Evolutionary conservation across 495 filamentous ascomycete species (phyloP), one percentile per base, ranked within the genome.

Genomic region (Podospora tetraspora): DNA sequence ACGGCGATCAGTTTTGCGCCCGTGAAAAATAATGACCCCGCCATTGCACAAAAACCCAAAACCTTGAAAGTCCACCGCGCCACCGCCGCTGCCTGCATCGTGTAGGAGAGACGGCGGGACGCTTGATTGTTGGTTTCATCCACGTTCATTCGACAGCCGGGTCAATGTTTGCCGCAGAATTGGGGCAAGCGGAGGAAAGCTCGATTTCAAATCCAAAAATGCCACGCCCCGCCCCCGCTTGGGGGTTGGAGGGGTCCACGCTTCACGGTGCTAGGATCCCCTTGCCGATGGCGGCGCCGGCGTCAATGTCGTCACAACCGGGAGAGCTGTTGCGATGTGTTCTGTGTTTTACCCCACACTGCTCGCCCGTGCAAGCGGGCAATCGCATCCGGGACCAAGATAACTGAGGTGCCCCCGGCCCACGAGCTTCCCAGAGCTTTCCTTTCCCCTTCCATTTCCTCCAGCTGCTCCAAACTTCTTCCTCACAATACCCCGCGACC

Each of bases 291-390:
- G 43, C 43, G 32, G 43, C 43, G 43, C 43, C 19, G 43, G 43
- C 16, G 43, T 52, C 43, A 52, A 75, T 75, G 73, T 74, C 73
- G 73, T 74, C 71, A 75, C 71, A 64, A 57, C 34, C 22, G 21
- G 57, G 61, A 70, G 60, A 32, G 62, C 68, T 66, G 69, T 73
- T 73, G 71, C 67, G 65, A 70, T 68, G 37, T 23, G 37, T 62
- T 57, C 21, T 16, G 13, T 57, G 43, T 52, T 52, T 52, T 52
- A 52, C 43, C 43, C 43, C 43, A 52, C 43, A 52, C 43, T 37
- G 21, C 52, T 62, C 62, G 16, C 69, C 63, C 43, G 61, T 65
- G 57, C 69, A 67, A 68, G 34, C 59, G 67, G 70, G 34, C 60
- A 63, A 66, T 63, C 60, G 62, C 64, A 61, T 65, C 64, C 70